Base-by-base conservation (phyloP, 352 stramenopile genomes). In the Elongisporangium senticosum region DNA sequence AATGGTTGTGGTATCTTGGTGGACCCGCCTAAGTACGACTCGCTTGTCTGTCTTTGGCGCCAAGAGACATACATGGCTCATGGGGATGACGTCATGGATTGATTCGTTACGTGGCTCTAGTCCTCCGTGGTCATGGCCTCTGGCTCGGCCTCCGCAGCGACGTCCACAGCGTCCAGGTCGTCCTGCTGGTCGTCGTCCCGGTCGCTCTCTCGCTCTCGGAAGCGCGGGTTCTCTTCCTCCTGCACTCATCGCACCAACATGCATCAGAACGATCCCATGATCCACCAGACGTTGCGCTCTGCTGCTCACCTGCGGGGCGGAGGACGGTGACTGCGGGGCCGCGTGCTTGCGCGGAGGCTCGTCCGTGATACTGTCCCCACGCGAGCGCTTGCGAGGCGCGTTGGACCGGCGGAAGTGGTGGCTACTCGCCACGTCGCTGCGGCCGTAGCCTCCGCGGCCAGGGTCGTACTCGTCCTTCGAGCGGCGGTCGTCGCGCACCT, bases 381-480 rank as follows among this genome's bases (percentile, higher is more conserved):
- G 71, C 17, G 68, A 68, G 21, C 84, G 75, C 65, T 93, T 93
- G 24, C 63, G 63, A 7, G 73, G 70, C 7, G 37, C 63, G 1
- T 57, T 49, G 1, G 80, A 78, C 56, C 84, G 84, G 39, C 84
- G 79, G 63, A 93, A 92, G 65, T 91, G 84, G 59, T 85, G 64
- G 13, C 72, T 78, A 24, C 62, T 74, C 2, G 80, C 70, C 56
- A 77, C 69, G 49, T 83, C 79, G 62, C 71, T 87, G 49, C 81
- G 81, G 28, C 86, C 86, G 53, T 90, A 95, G 49, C 86, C 86
- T 17, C 86, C 86, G 51, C 86, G 68, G 2, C 86, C 86, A 0
- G 86, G 80, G 40, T 95, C 86, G 55, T 93, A 95, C 59, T 94
- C 85, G 57, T 94, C 83, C 61, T 90, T 89, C 15, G 83, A 92